These are phyloP conservation scores for Kwoniella heveanensis DNA, from an alignment of 768 basidiomycete genomes.

Conservation along the genomic window DNA sequence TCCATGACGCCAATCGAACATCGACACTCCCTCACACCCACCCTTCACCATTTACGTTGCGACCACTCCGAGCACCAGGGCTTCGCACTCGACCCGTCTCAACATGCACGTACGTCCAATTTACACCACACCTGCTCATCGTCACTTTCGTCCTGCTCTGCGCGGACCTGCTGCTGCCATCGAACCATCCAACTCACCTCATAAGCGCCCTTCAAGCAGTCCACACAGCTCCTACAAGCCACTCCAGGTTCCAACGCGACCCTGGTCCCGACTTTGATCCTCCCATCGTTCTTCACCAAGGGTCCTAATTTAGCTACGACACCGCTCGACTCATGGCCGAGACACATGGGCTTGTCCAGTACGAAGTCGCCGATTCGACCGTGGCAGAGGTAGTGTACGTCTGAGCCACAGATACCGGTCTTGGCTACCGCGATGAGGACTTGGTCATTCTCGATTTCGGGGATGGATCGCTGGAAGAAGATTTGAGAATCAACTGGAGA, in stretches of 20 bases:
- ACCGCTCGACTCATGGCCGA: slow-evolving; percentile 38
- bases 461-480: slow-evolving; percentile 31
- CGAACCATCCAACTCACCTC: slow-evolving; percentile 61
- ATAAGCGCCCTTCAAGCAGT: slow-evolving; percentile 80
- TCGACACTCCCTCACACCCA: neutral
- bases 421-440: slow-evolving; percentile 27
- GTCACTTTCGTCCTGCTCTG: neutral
- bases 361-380: slow-evolving; percentile 47
- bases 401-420: slow-evolving; percentile 35
- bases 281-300: slow-evolving; percentile 45
- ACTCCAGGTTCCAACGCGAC: slow-evolving; percentile 91
- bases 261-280: slow-evolving; percentile 75
- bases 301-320: slow-evolving; percentile 28
- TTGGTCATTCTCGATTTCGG: slow-evolving; percentile 22
- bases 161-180: neutral
- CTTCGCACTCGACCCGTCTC: neutral
- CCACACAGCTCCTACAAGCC: slow-evolving; percentile 74
- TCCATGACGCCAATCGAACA: too few relatives aligned
- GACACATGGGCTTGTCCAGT: slow-evolving; percentile 35
- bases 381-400: slow-evolving; percentile 36
- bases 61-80: too few relatives aligned
- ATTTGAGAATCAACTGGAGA: too few relatives aligned
- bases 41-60: too few relatives aligned
- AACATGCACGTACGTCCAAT: neutral
- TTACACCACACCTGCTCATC: neutral